Conservation (phyloP, 345 rosid species). For the Gossypium raimondii region DNA sequence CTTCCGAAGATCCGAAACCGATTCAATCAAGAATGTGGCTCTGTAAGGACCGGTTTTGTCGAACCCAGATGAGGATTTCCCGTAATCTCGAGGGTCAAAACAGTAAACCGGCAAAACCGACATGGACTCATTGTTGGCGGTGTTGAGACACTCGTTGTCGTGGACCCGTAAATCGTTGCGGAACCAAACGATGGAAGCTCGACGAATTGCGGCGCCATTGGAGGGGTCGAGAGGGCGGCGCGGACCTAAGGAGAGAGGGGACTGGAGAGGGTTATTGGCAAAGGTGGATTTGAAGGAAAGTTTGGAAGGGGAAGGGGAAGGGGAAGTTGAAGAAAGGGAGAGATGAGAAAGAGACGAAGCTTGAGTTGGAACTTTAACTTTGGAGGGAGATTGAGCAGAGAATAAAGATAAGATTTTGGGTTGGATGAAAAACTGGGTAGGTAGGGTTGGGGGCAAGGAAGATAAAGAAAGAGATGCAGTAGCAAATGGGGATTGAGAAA, state of each 20-base stretch:
- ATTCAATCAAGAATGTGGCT: slow-evolving; percentile 78
- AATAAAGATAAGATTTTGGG: slow-evolving; percentile 41
- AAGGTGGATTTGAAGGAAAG: slow-evolving; percentile 76
- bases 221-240: slow-evolving; percentile 90
- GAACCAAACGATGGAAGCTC: slow-evolving; percentile 85
- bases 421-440: slow-evolving; percentile 48
- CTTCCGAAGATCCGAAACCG: slow-evolving; percentile 89
- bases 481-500: slow-evolving; percentile 54
- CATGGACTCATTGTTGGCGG: slow-evolving; percentile 78
- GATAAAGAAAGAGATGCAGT: slow-evolving; percentile 49
- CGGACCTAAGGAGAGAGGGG: slow-evolving; percentile 77
- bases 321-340: slow-evolving; percentile 46
- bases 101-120: slow-evolving; percentile 92
- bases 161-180: slow-evolving; percentile 92
- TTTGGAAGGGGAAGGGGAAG: slow-evolving; percentile 37
- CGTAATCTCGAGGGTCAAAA: slow-evolving; percentile 93
- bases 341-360: slow-evolving; percentile 53
- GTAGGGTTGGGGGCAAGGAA: slow-evolving; percentile 40
- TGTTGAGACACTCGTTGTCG: slow-evolving; percentile 81
- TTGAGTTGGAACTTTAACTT: slow-evolving; percentile 66
- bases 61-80: slow-evolving; percentile 82
- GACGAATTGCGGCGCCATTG: slow-evolving; percentile 74
- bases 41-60: slow-evolving; percentile 86
- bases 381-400: slow-evolving; percentile 46
- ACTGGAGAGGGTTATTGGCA: slow-evolving; percentile 74